Evolutionary conservation across 768 basidiomycete species (phyloP), one percentile per base, ranked within the genome.

Genomic region (Mycena alexandri): DNA sequence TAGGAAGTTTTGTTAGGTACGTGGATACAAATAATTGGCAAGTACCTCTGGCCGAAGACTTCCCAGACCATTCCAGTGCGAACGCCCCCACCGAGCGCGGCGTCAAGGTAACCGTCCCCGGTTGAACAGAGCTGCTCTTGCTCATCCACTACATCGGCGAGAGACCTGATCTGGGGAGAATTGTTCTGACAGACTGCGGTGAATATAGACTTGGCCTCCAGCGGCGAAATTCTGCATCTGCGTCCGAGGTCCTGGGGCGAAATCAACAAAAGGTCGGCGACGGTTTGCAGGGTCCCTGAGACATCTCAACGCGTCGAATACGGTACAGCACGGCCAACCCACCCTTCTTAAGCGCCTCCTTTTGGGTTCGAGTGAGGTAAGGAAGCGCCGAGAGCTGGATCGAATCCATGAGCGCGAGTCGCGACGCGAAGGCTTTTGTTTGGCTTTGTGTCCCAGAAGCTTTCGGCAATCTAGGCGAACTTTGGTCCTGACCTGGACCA

Each of bases 41-140:
- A 43, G 25, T 77, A 95, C 96, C 94, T 94, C 83, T 97, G 94
- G 29, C 96, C 96, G 14, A 85, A 89, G 44, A 97, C 80, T 72
- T 98, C 96, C 88, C 94, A 96, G 3, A 98, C 69, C 86, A 90
- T 90, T 2, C 94, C 90, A 1, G 90, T 88, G 61, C 85, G 80
- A 22, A 98, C 83, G 3, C 96, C 96, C 14, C 95, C 95, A 9
- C 92, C 92, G 0, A 98, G 81, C 7, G 86, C 80, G 29, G 77
- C 61, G 75, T 98, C 95, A 17, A 98, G 81, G 21, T 79, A 73
- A 2, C 75, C 63, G 75, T 97, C 94, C 1, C 96, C 96, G 0
- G 93, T 93, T 0, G 93, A 89, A 71, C 93, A 87, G 58, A 77
- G 81, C 55, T 86, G 83, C 33, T 82, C 80, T 16, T 79, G 80